Conservation (phyloP, 148 eudicot genomes). For the Camellia sinensis region DNA sequence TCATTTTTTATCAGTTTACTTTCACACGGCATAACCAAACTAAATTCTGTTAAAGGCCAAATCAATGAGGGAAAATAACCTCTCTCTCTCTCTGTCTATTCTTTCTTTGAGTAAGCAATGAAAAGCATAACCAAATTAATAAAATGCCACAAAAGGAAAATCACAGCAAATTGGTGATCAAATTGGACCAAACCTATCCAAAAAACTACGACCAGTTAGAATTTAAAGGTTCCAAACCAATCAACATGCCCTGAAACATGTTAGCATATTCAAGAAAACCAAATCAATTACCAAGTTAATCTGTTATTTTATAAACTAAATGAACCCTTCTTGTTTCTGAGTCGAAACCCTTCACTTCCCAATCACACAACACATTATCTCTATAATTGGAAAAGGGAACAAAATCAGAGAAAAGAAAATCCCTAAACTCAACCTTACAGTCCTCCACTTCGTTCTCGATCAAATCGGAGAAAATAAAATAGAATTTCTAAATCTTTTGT, state of each 20-base stretch:
- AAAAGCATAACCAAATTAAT: background rate
- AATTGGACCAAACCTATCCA: background rate
- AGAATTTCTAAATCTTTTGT: background rate
- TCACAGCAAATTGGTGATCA: background rate
- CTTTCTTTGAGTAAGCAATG: no score
- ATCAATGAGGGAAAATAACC: no score
- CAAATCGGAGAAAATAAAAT: background rate
- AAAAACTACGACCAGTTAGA: background rate
- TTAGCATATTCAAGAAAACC: background rate
- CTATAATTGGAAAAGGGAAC: background rate
- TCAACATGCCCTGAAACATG: background rate
- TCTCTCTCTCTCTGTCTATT: no score
- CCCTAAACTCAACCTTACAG: constrained; percentile 1
- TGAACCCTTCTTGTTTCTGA: background rate
- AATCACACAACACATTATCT: constrained; percentile 10
- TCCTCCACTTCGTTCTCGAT: background rate
- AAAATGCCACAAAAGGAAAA: background rate
- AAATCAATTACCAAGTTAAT: background rate
- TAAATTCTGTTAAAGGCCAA: no score
- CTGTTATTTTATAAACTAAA: background rate
- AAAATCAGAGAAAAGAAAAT: background rate
- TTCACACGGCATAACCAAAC: no score
- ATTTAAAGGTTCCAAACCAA: background rate
- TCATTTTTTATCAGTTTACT: no score
- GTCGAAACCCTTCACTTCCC: background rate